phyloP scores from a whole-genome alignment of 129 eudicot genomes.

The Erigeron canadensis region DNA sequence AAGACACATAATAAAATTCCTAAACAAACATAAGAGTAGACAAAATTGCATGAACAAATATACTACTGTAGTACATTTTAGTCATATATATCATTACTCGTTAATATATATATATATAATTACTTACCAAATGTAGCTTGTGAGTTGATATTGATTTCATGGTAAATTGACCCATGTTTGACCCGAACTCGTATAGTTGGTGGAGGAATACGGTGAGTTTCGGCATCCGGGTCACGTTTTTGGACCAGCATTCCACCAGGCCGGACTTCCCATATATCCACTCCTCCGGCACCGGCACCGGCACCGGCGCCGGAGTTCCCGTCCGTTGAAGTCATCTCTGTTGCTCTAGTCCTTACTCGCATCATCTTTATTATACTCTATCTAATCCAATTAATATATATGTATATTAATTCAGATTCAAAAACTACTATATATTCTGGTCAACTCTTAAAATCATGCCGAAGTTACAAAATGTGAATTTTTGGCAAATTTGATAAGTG shows the following conservation, averaged over 20 bases:
- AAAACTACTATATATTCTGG: background rate
- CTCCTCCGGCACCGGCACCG: slow-evolving; percentile 30
- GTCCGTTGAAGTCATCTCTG: slow-evolving; percentile 34
- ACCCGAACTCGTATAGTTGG: slow-evolving; percentile 90
- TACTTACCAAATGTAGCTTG: slow-evolving; percentile 80
- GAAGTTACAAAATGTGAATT: background rate
- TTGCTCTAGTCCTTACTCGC: slow-evolving; percentile 52
- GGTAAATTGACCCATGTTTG: slow-evolving; percentile 71
- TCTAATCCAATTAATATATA: slow-evolving; percentile 11
- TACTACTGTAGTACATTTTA: too few relatives aligned
- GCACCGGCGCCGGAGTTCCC: slow-evolving; percentile 20
- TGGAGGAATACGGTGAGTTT: slow-evolving; percentile 52
- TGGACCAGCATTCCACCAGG: slow-evolving; percentile 97
- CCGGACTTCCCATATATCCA: slow-evolving; percentile 71
- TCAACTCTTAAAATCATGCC: background rate
- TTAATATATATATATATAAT: background rate
- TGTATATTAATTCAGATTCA: background rate
- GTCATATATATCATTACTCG: background rate
- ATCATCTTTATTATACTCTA: slow-evolving; percentile 41
- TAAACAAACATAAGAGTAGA: too few relatives aligned
- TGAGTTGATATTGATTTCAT: slow-evolving; percentile 69
- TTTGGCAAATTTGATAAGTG: slow-evolving; percentile 3
- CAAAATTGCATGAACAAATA: background rate
- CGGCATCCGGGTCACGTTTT: slow-evolving; percentile 63
- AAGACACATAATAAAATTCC: background rate